These are phyloP conservation scores for Trichoderma gamsii DNA, from an alignment of 495 filamentous ascomycete species.

Conservation along the genomic window DNA sequence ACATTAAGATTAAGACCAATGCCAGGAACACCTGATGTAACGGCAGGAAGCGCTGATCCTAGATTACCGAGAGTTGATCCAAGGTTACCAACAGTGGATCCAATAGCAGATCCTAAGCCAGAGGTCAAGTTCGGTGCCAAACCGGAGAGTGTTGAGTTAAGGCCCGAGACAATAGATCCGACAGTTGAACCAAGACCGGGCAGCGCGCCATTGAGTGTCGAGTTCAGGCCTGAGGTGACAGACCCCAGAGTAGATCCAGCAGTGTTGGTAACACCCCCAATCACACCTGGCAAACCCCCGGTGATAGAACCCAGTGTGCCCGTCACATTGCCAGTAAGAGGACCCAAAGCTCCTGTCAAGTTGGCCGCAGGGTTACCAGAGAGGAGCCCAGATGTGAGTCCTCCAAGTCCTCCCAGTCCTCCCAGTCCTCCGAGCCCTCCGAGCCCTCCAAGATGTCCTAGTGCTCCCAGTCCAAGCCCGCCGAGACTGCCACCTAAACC, in stretches of 20 bases:
- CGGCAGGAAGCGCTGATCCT: not conserved
- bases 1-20: not conserved
- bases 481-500: not conserved
- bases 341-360: not conserved
- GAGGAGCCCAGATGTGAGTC: not conserved
- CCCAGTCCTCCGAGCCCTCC: conserved; percentile 10
- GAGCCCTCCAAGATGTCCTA: not conserved
- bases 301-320: not conserved
- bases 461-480: not conserved
- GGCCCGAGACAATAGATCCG: not conserved
- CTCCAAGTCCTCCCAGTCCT: conserved; percentile 5
- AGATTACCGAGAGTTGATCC: not conserved
- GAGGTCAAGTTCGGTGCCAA: too few species aligned
- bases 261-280: not conserved
- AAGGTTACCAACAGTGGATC: not conserved
- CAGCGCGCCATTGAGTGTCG: not conserved
- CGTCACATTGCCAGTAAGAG: not conserved
- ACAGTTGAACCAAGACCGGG: not conserved
- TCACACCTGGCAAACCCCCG: not conserved
- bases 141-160: not conserved
- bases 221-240: not conserved
- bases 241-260: not conserved
- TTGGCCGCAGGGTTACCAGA: not conserved
- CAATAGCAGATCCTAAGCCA: not conserved
- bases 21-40: not conserved